Base-by-base conservation (phyloP, 2,329 filamentous ascomycete species). In the Botrytis porri region DNA sequence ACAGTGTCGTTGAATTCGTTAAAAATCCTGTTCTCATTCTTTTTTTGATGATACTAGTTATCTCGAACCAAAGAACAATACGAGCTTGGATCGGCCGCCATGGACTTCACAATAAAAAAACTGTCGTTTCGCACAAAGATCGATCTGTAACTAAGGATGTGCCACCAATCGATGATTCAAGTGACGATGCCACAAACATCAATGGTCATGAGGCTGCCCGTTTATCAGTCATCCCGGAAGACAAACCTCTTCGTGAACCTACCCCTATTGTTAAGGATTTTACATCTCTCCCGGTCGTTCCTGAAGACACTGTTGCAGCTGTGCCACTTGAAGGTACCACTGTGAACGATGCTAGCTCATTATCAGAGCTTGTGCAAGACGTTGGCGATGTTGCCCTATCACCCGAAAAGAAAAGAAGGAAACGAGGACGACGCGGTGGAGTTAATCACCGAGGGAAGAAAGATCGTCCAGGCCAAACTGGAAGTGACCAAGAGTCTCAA, bases 401-500 rank as follows among this genome's bases (percentile, higher is more conserved):
- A 3, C 85, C 87, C 25, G 75, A 79, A 54, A 79, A 78, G 78
- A 91, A 91, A 81, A 91, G 91, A 80, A 71, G 70, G 41, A 90
- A 92, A 72, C 86, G 92, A 72, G 92, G 92, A 6, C 86, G 88
- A n/a, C 87, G 92, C 65, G 92, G 92, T 35, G 92, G 92, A 3
- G 87, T 88, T 29, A 90, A 91, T 80, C 89, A 92, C 74, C 51
- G 51, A 88, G 88, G 75, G 88, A 88, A 74, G 83, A 83, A 39
- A 70, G 60, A 61, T 25, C 67, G 81, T 88, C 76, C 84, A 67
- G 85, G 85, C 4, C 83, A 84, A 25, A 85, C 73, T 61, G 87
- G 88, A 62, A 85, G 85, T 5, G 77, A 70, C 61, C 71, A 78
- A 32, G 63, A 72, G 7, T 39, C 51, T 60, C 63, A 57, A 16